Conservation (phyloP, 768 basidiomycete genomes). For the Russula emetica region DNA sequence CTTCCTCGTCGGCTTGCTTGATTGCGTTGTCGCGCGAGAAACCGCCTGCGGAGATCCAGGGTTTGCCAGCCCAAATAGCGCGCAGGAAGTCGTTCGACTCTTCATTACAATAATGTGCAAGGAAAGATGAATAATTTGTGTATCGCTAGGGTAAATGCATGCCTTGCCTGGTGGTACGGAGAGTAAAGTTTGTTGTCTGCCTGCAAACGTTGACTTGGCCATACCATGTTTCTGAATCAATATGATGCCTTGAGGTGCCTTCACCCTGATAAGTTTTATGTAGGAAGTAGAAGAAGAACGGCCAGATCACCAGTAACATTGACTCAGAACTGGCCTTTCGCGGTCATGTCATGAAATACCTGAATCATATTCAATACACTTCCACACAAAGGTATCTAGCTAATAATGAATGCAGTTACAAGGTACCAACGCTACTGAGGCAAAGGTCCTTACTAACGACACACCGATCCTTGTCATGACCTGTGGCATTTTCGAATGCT, state of each 20-base stretch:
- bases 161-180: no score
- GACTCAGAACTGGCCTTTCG: not conserved
- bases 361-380: not conserved
- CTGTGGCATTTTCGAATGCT: constrained; percentile 66
- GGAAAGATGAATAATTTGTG: no score
- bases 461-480: constrained; percentile 71
- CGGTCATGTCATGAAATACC: not conserved
- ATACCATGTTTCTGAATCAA: no score
- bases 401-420: constrained; percentile 41
- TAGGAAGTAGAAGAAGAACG: no score
- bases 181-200: no score
- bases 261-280: no score
- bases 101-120: no score
- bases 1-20: constrained; percentile 35
- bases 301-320: no score
- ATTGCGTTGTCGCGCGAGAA: constrained; percentile 42
- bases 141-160: no score
- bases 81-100: constrained; percentile 45
- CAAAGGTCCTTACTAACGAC: constrained; percentile 68
- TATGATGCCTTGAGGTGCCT: no score
- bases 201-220: no score
- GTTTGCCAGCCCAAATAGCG: constrained; percentile 42
- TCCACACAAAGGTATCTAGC: not conserved
- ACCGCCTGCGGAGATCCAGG: constrained; percentile 44
- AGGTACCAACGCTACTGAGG: constrained; percentile 60